A percentile compares a stretch with the other conserved stretches of the same genome.
Conservation (phyloP, 768 basidiomycete species). For the Xerocomellus amylosporus region DNA sequence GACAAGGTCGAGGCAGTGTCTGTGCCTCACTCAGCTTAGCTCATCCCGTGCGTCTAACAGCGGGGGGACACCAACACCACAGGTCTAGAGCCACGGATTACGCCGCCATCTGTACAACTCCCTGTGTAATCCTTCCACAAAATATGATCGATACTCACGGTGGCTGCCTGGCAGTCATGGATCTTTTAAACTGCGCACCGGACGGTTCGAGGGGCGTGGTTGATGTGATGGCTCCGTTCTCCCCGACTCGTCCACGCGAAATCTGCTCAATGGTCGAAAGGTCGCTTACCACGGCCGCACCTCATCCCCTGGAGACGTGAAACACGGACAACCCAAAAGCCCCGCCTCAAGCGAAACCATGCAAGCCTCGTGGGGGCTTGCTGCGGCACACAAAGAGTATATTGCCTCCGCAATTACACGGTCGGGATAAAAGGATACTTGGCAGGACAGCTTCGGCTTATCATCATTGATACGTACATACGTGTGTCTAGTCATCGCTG, state of each 20-base stretch:
- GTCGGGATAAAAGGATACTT: neutral
- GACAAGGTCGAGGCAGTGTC: neutral
- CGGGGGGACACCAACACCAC: neutral
- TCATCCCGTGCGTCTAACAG: neutral
- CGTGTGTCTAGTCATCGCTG: slow-evolving; percentile 26
- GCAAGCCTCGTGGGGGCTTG: neutral
- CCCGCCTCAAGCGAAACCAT: neutral
- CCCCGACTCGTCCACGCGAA: neutral
- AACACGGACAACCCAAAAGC: neutral
- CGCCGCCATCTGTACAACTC: neutral
- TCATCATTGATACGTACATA: neutral
- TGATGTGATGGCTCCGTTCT: neutral
- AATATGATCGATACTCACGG: neutral
- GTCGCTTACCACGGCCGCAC: neutral
- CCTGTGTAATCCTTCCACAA: neutral
- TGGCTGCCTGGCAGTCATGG: neutral
- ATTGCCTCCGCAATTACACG: neutral
- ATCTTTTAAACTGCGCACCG: neutral
- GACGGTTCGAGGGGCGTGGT: neutral
- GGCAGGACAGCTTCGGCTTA: neutral
- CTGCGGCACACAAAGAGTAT: neutral
- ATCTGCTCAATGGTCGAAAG: neutral
- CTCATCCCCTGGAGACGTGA: neutral
- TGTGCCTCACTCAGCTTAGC: too few relatives aligned
- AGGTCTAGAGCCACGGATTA: neutral